A percentile compares a stretch with the other conserved stretches of the same genome.
These are phyloP conservation scores for Lyophyllum atratum DNA, from an alignment of 768 basidiomycete species.

Conservation along the genomic window DNA sequence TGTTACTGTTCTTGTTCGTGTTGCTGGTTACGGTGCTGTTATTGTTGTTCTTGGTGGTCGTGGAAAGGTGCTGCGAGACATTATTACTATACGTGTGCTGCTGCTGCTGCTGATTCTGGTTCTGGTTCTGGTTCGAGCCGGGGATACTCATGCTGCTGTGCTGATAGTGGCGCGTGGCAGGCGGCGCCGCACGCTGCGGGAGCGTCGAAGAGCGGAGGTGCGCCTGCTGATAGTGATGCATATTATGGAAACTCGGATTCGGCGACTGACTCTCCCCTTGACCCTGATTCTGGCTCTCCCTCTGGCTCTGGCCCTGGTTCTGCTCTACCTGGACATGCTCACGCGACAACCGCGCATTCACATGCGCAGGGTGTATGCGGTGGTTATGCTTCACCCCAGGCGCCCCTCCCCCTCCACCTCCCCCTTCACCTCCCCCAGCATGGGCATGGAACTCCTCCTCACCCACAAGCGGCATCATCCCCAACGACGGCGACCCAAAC, in stretches of 20 bases:
- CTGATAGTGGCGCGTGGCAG: constrained; percentile 43
- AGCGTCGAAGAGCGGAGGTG: constrained; percentile 49
- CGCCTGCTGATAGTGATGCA: constrained; percentile 29
- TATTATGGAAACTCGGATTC: not conserved
- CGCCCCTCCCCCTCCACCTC: not conserved
- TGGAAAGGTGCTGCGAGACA: not conserved
- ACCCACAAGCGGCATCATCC: constrained; percentile 21
- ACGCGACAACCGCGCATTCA: constrained; percentile 11
- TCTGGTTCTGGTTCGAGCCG: not conserved
- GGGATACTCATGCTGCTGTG: constrained; percentile 51
- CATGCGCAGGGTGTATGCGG: constrained; percentile 14
- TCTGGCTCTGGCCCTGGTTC: constrained; percentile 3
- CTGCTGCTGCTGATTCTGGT: constrained; percentile 15
- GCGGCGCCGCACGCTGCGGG: constrained; percentile 37
- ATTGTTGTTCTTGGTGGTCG: not conserved
- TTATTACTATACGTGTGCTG: not conserved
- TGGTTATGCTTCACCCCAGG: constrained; percentile 5
- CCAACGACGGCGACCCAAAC: constrained; percentile 19
- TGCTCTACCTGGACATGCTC: not conserved
- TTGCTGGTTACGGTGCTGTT: constrained; percentile 3
- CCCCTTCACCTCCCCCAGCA: constrained; percentile 2
- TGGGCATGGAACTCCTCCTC: constrained; percentile 41
- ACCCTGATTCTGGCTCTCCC: constrained; percentile 19
- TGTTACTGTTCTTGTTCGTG: constrained; percentile 22
- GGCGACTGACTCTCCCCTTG: constrained; percentile 9